These are phyloP conservation scores for Bryoglossum gracile DNA, from an alignment of 495 filamentous ascomycete genomes.

Conservation along the genomic window DNA sequence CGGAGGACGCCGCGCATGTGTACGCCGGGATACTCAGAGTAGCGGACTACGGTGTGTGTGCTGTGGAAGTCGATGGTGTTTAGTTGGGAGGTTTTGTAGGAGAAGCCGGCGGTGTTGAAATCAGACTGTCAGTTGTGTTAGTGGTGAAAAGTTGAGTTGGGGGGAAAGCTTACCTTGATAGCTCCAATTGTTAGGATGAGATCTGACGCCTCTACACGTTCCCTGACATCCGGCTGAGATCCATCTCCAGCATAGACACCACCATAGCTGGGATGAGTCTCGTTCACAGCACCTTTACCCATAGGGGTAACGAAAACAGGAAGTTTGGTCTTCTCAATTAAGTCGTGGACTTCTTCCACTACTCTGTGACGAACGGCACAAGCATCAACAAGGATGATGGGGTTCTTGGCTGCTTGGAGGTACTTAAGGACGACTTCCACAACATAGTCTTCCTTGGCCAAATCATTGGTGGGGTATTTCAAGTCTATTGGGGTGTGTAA, in stretches of 20 bases:
- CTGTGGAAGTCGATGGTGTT: conserved; percentile 87
- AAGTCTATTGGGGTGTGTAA: conserved; percentile 67
- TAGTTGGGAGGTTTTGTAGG: conserved; percentile 72
- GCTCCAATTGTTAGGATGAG: conserved; percentile 78
- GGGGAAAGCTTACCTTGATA: conserved; percentile 37
- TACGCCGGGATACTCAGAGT: conserved; percentile 76
- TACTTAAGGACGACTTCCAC: conserved; percentile 73
- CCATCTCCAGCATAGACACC: conserved; percentile 84
- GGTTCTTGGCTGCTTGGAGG: conserved; percentile 66
- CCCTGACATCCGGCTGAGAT: conserved; percentile 60
- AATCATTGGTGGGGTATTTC: conserved; percentile 52
- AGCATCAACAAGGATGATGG: conserved; percentile 84
- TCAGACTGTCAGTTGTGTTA: conserved; percentile 51
- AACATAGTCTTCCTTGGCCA: conserved; percentile 74
- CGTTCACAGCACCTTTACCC: conserved; percentile 85
- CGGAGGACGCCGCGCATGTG: conserved; percentile 81
- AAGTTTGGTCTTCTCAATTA: conserved; percentile 69
- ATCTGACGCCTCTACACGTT: conserved; percentile 72
- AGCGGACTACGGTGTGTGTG: conserved; percentile 63
- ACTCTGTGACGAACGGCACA: conserved; percentile 78
- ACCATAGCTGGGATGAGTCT: conserved; percentile 66
- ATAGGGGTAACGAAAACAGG: conserved; percentile 86
- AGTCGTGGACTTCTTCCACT: conserved; percentile 64
- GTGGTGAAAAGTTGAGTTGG: neutral
- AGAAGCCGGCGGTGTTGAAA: conserved; percentile 80